Evolutionary conservation across 2,329 filamentous ascomycete genomes (phyloP).

Genomic region (Esteya vermicola): DNA sequence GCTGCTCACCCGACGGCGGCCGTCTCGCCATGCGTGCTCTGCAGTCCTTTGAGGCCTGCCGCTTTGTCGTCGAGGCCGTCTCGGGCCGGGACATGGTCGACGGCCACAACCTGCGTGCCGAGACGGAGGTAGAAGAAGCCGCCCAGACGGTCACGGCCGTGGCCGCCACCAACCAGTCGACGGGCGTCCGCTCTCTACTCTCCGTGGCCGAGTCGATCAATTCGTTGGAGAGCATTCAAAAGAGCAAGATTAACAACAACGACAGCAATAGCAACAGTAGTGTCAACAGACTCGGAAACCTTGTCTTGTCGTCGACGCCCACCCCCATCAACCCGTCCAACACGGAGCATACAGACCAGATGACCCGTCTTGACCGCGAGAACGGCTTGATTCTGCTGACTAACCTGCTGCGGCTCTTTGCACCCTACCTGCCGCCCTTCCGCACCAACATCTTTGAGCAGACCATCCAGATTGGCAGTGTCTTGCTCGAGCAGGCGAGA

Average conservation of each 20-base stretch:
- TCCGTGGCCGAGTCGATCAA: no score
- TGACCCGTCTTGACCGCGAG: constrained; percentile 40
- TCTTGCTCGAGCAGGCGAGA: constrained; percentile 21
- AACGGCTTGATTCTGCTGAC: constrained; percentile 46
- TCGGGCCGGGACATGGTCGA: constrained; percentile 25
- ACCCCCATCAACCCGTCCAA: constrained; percentile 34
- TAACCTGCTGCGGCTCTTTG: constrained; percentile 34
- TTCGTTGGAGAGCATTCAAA: no score
- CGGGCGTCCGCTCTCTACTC: no score
- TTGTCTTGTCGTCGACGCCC: constrained; percentile 1
- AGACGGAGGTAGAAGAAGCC: background rate
- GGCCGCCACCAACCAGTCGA: background rate
- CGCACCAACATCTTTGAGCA: constrained; percentile 28
- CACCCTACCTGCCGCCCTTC: constrained; percentile 23
- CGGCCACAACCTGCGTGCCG: constrained; percentile 9
- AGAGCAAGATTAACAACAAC: no score
- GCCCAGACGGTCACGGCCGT: background rate
- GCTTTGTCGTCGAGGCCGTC: constrained; percentile 31
- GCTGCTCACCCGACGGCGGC: constrained; percentile 34
- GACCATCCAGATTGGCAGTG: constrained; percentile 34
- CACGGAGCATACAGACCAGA: constrained; percentile 25
- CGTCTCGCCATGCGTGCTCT: constrained; percentile 28
- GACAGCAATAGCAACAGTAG: no score
- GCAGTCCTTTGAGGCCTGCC: constrained; percentile 25
- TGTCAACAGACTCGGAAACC: background rate